Evolutionary conservation across 202 grass and related monocot species (phyloP).

Genomic region (Elaeis oleifera): DNA sequence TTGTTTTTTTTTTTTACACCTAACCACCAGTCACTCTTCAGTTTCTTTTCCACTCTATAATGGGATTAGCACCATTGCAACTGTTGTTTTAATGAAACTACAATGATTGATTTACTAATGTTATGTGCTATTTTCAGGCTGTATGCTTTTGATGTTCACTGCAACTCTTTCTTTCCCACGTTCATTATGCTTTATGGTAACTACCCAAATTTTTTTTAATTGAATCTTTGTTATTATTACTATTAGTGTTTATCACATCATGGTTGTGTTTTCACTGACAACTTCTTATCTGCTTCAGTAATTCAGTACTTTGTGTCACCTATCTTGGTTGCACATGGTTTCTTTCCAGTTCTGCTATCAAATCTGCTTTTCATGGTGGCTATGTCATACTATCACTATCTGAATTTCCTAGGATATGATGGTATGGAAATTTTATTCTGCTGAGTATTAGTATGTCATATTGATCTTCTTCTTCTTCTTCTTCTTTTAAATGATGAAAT

Average conservation of each 20-base stretch:
- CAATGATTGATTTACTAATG: not conserved
- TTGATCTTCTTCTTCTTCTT: not conserved
- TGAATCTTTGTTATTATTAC: not conserved
- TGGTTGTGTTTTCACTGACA: slow-evolving; percentile 15
- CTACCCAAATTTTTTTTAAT: slow-evolving; percentile 2
- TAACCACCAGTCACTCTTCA: too few relatives aligned
- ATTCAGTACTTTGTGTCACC: slow-evolving; percentile 93
- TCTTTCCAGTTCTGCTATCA: slow-evolving; percentile 76
- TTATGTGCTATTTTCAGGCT: slow-evolving; percentile 50
- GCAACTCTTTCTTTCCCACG: slow-evolving; percentile 96
- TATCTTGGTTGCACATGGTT: slow-evolving; percentile 80
- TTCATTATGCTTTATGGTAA: slow-evolving; percentile 96
- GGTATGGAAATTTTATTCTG: slow-evolving; percentile 35
- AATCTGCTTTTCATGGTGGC: slow-evolving; percentile 84
- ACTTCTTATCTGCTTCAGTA: slow-evolving; percentile 44
- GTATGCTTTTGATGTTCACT: slow-evolving; percentile 98
- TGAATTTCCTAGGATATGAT: slow-evolving; percentile 98
- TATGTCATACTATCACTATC: slow-evolving; percentile 93
- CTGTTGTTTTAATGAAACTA: too few relatives aligned
- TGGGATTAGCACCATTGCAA: too few relatives aligned
- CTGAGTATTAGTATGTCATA: not conserved
- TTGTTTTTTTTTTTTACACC: too few relatives aligned
- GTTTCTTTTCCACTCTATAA: too few relatives aligned
- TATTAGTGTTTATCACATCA: slow-evolving; percentile 3
- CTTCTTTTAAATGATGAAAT: slow-evolving; percentile 2